Percentiles rank a stretch among this genome's conserved stretches.
phyloP scores from a whole-genome alignment of 257 asterid genomes.

The Solanum boliviense region DNA sequence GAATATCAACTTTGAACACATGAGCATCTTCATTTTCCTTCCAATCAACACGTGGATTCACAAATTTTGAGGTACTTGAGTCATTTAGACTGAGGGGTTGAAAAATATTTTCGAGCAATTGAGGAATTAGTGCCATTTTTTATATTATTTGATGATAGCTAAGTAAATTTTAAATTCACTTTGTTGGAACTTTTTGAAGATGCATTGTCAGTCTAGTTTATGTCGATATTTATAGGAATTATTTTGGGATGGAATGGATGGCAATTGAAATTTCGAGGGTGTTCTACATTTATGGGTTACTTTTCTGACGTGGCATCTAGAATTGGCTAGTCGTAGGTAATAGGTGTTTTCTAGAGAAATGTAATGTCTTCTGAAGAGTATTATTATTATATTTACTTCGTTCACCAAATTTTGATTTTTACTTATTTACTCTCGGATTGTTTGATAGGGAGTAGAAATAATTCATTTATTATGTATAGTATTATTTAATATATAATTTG shows the following conservation, averaged over 20 bases:
- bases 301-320: not conserved
- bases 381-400: not conserved
- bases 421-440: not conserved
- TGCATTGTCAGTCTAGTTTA: not conserved
- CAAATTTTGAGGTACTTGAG: not conserved
- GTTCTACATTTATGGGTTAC: not conserved
- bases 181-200: not conserved
- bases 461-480: not conserved
- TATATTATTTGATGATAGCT: too few relatives aligned
- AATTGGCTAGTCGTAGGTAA: not conserved
- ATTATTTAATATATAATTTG: too few relatives aligned
- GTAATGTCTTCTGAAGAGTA: not conserved
- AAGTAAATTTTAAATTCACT: not conserved
- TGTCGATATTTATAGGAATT: not conserved
- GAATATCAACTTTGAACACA: not conserved
- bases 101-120: not conserved
- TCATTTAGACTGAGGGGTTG: not conserved
- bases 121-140: constrained; percentile 6
- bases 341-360: not conserved
- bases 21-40: not conserved
- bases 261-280: not conserved
- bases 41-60: not conserved
- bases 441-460: not conserved
- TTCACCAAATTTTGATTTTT: too few relatives aligned
- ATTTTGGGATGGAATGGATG: not conserved